Conservation (phyloP, 2,329 filamentous ascomycete genomes). For the Aspergillus melleus region DNA sequence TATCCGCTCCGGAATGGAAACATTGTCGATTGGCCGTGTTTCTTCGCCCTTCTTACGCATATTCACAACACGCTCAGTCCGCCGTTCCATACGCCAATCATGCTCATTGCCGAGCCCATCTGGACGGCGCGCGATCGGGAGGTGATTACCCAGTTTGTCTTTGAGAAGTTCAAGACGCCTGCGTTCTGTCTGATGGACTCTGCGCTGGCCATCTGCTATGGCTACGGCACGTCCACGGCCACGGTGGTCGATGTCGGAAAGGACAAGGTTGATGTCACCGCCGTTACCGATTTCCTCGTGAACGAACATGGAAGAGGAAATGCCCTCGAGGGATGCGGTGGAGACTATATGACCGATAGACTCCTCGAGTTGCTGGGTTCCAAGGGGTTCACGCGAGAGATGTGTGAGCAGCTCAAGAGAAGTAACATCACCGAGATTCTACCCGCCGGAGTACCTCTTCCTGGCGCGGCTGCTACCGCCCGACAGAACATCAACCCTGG, state of each 20-base stretch:
- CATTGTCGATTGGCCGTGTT: constrained; percentile 87
- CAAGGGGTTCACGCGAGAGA: constrained; percentile 60
- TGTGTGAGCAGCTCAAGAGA: constrained; percentile 66
- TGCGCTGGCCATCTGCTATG: constrained; percentile 74
- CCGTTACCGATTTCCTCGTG: constrained; percentile 79
- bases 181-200: constrained; percentile 89
- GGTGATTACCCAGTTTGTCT: constrained; percentile 86
- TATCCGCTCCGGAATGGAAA: constrained; percentile 80
- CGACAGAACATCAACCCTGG: constrained; percentile 53
- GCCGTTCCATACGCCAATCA: constrained; percentile 89
- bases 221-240: constrained; percentile 79
- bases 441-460: constrained; percentile 54
- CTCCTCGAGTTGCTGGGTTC: constrained; percentile 65
- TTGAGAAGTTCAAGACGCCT: constrained; percentile 95
- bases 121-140: constrained; percentile 91
- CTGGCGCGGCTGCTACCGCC: constrained; percentile 47
- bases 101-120: constrained; percentile 83
- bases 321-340: constrained; percentile 69
- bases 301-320: constrained; percentile 66
- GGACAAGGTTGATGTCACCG: constrained; percentile 89
- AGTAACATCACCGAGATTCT: constrained; percentile 64
- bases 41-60: constrained; percentile 90
- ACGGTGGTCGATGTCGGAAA: constrained; percentile 90
- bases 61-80: constrained; percentile 87
- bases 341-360: constrained; percentile 78